These are phyloP conservation scores for Aspergillus tamarii DNA, from an alignment of 2,329 filamentous ascomycete genomes.

Conservation along the genomic window DNA sequence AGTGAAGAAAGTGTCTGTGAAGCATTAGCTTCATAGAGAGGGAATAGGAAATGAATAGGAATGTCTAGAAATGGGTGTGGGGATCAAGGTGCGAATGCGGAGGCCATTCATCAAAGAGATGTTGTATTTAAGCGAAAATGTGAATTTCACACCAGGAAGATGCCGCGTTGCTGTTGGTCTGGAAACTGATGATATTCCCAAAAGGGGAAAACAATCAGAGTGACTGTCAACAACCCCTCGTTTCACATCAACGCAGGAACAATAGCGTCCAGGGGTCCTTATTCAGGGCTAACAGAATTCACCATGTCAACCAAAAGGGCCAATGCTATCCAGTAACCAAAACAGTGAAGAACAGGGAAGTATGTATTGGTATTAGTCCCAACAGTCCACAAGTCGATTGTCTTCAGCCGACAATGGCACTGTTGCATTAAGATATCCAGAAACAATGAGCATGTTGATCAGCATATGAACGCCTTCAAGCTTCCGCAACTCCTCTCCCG, in stretches of 20 bases:
- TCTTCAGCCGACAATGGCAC: not conserved
- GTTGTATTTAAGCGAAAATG: not conserved
- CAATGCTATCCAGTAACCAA: not conserved
- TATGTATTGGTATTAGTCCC: not conserved
- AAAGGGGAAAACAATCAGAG: not conserved
- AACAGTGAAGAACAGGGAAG: not conserved
- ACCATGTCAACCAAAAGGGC: not conserved
- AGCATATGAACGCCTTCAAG: not conserved
- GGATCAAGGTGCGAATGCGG: not conserved
- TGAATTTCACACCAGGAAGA: not conserved
- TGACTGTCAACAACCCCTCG: conserved; percentile 1
- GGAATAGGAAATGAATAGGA: not conserved
- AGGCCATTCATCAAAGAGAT: not conserved
- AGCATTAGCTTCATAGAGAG: not conserved
- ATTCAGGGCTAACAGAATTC: not conserved
- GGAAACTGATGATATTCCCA: not conserved
- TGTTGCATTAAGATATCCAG: not conserved
- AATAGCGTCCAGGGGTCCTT: not conserved
- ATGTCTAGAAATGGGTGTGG: not conserved
- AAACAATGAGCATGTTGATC: not conserved
- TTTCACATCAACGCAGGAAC: not conserved
- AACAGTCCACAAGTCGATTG: not conserved
- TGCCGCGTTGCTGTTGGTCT: conserved; percentile 1
- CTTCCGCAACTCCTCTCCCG: not conserved
- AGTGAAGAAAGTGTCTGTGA: conserved; percentile 1